Base-by-base conservation (phyloP, 495 filamentous ascomycete species). In the Hypoxylon perforatum region DNA sequence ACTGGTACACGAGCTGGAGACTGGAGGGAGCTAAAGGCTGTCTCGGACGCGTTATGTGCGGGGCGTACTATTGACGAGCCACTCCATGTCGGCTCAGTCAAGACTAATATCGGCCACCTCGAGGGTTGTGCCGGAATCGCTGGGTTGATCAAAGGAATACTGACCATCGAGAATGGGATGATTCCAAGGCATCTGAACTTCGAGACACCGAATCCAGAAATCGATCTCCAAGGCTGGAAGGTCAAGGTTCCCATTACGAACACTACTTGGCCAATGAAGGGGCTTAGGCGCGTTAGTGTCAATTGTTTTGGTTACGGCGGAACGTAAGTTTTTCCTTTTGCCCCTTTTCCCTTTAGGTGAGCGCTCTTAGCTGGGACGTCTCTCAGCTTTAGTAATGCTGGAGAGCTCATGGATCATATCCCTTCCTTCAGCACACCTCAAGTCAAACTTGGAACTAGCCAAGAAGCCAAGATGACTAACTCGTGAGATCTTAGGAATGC, bases 1-100 rank as follows among this genome's bases (percentile, higher is more conserved):
- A 70, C 69, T n/a, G 69, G 85, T 0, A 88, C 86, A 0, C 73
- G 67, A 12, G 78, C 77, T 1, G 85, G 85, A 0, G 88, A 91
- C 61, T 86, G 85, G 0, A 75, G 84, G 14, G 88, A 91, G 55
- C 59, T 77, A 0, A 65, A 58, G 3, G 85, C 82, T 0, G 71
- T 87, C 6, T 76, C 74, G 0, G 72, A 75, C 1, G 76, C 80
- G 0, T 83, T 87, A 38, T 76, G 76, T 10, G 47, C 38, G 19
- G 61, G 74, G 36, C 68, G 78, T 14, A 57, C 63, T 1, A 14
- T 69, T 9, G 14, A 76, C 72, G 49, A 78, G 42, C 65, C 65
- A 70, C 42, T 71, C 1, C 65, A 73, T 0, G 72, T 80, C 4
- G 79, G 77, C 2, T 79, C 76, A 9, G 66, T 78, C 18, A 80